Evolutionary conservation across 108 stramenopile genomes (phyloP).

Genomic region (Pelagomonas calceolata): DNA sequence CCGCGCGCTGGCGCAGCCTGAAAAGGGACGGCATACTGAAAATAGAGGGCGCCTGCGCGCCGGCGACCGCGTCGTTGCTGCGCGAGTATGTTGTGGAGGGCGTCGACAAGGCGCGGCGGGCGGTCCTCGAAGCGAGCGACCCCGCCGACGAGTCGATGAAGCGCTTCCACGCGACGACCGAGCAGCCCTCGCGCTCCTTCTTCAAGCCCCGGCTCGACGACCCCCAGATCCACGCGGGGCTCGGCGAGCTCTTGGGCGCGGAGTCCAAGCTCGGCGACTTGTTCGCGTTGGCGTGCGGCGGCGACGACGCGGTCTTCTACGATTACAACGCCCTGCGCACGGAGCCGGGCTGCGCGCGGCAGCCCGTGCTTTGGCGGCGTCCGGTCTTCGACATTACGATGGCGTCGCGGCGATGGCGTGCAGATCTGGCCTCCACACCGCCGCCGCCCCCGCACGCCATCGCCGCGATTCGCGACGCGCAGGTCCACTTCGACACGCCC

Average conservation of each 20-base stretch:
- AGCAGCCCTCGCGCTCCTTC: neutral
- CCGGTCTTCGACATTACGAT: too few species aligned
- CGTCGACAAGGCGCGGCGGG: neutral
- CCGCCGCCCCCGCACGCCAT: too few species aligned
- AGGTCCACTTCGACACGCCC: slow-evolving; percentile 21
- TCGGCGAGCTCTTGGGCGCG: neutral
- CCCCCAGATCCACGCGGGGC: neutral
- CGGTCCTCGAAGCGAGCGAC: neutral
- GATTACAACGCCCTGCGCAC: slow-evolving; percentile 16
- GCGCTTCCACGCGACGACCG: neutral
- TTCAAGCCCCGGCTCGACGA: neutral
- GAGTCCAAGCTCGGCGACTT: slow-evolving; percentile 13
- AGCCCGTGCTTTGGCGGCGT: too few species aligned
- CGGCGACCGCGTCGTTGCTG: neutral
- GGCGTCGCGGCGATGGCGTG: too few species aligned
- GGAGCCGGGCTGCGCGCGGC: slow-evolving; percentile 14
- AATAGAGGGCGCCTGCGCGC: neutral
- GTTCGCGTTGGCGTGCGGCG: slow-evolving; percentile 9
- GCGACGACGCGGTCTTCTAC: slow-evolving; percentile 11
- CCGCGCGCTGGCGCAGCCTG: too few species aligned
- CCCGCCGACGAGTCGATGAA: neutral
- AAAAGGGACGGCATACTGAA: too few species aligned
- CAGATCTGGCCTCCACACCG: too few species aligned
- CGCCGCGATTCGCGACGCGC: too few species aligned
- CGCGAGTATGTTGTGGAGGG: neutral